These are phyloP conservation scores for Cladophialophora yegresii DNA, from an alignment of 2,329 filamentous ascomycete species.

Conservation along the genomic window DNA sequence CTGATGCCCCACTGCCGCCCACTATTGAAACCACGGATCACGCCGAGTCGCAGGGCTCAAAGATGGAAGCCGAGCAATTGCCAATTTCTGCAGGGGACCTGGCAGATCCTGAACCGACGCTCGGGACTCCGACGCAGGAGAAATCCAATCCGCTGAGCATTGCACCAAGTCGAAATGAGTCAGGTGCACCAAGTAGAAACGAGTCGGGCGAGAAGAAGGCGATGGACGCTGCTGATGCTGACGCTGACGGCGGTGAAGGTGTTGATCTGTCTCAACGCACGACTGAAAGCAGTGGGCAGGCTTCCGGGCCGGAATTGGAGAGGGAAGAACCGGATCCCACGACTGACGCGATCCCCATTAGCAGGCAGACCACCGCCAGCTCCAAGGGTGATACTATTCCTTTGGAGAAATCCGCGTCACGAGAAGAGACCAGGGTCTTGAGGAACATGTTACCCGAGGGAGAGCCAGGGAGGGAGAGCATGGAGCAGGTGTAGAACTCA, in stretches of 20 bases:
- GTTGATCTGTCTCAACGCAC: slow-evolving; percentile 31
- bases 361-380: slow-evolving; percentile 32
- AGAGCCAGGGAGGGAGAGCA: slow-evolving; percentile 29
- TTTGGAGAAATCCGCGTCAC: slow-evolving; percentile 20
- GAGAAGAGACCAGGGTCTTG: slow-evolving; percentile 14
- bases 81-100: slow-evolving; percentile 39
- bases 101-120: slow-evolving; percentile 45
- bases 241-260: slow-evolving; percentile 1
- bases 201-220: slow-evolving; percentile 3
- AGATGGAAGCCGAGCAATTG: slow-evolving; percentile 22
- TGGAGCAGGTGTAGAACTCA: slow-evolving; percentile 26
- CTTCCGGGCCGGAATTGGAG: slow-evolving; percentile 28
- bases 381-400: slow-evolving; percentile 18
- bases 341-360: slow-evolving; percentile 32
- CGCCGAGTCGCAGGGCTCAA: slow-evolving; percentile 12
- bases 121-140: slow-evolving; percentile 41
- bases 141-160: slow-evolving; percentile 35
- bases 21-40: slow-evolving; percentile 24
- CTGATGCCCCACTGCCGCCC: slow-evolving; percentile 49
- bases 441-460: slow-evolving; percentile 20
- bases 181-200: slow-evolving; percentile 6
- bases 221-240: neutral
- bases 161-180: slow-evolving; percentile 3
- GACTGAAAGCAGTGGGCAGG: slow-evolving; percentile 29
- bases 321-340: slow-evolving; percentile 26